A percentile compares a stretch with the other conserved stretches of the same genome.
Evolutionary conservation across 1,284 basidiomycete genomes (phyloP).

Genomic region (Malassezia equina): DNA sequence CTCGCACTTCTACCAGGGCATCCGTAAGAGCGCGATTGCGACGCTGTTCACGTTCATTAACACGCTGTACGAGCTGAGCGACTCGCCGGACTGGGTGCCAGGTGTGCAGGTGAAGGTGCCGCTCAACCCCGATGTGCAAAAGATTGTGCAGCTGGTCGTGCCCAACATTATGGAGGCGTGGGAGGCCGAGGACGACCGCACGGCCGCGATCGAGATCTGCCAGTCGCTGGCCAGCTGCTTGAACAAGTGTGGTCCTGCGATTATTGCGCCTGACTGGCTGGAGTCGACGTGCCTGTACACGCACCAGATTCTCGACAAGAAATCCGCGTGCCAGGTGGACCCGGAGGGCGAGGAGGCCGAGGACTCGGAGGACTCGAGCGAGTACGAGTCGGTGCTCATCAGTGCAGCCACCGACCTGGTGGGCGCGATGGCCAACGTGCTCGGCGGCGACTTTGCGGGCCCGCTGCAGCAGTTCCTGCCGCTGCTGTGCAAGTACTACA

Average conservation of each 20-base stretch:
- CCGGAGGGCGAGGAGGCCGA: constrained; percentile 75
- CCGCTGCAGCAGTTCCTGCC: constrained; percentile 80
- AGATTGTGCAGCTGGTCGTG: constrained; percentile 68
- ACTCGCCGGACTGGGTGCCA: constrained; percentile 69
- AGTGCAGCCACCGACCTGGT: constrained; percentile 91
- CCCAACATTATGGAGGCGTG: constrained; percentile 76
- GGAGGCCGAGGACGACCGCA: constrained; percentile 90
- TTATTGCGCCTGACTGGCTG: constrained; percentile 54
- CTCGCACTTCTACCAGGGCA: constrained; percentile 92
- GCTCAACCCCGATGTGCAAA: constrained; percentile 66
- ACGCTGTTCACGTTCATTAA: constrained; percentile 80
- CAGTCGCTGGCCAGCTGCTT: constrained; percentile 78
- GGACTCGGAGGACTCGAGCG: constrained; percentile 62
- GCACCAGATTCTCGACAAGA: constrained; percentile 62
- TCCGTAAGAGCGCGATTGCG: constrained; percentile 84
- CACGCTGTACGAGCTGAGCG: constrained; percentile 81
- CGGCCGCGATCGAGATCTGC: constrained; percentile 75
- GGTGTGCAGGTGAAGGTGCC: constrained; percentile 58
- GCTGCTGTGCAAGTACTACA: constrained; percentile 83
- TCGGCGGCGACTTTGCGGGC: constrained; percentile 74
- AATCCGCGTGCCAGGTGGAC: constrained; percentile 70
- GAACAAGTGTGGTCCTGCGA: constrained; percentile 76
- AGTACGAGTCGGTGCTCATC: constrained; percentile 92
- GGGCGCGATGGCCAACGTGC: constrained; percentile 71
- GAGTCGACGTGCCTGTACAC: constrained; percentile 51